phyloP scores from a whole-genome alignment of 2,329 filamentous ascomycete species.

The Pseudodiploospora longispora region DNA sequence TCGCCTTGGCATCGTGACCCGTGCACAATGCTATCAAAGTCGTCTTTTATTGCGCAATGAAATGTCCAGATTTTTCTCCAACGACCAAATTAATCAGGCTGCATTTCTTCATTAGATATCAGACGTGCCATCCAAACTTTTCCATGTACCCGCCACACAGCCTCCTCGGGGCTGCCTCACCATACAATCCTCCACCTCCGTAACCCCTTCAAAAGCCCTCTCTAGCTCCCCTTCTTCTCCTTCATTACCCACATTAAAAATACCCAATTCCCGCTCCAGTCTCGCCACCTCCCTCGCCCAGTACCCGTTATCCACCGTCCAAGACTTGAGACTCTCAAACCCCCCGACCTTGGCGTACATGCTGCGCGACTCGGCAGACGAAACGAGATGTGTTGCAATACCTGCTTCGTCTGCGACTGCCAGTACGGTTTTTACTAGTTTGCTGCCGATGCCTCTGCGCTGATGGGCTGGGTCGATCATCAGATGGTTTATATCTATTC shows the following conservation, averaged over 20 bases:
- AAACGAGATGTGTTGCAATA: conserved; percentile 11
- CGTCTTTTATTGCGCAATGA: too few species aligned
- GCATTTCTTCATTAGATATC: too few species aligned
- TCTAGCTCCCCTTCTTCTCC: conserved; percentile 3
- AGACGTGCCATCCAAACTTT: too few species aligned
- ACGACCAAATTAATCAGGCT: too few species aligned
- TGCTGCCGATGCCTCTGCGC: conserved; percentile 11
- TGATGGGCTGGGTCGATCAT: conserved; percentile 16
- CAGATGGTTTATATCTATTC: conserved; percentile 13
- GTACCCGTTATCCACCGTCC: conserved; percentile 12
- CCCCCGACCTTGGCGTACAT: conserved; percentile 12
- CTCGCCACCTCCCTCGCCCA: conserved; percentile 10
- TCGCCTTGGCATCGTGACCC: too few species aligned
- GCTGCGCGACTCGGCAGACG: conserved; percentile 12
- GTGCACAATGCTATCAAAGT: too few species aligned
- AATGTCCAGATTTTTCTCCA: too few species aligned
- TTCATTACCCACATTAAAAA: not conserved
- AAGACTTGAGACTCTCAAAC: conserved; percentile 12
- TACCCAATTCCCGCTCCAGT: conserved; percentile 6
- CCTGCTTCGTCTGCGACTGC: conserved; percentile 5
- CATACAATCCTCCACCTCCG: conserved; percentile 13
- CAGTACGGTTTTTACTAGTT: conserved; percentile 9
- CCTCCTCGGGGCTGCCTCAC: conserved; percentile 2
- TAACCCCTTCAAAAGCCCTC: conserved; percentile 10
- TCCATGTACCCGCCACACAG: too few species aligned